Base-by-base conservation (phyloP, 805 yeast genomes). In the Debaryomyces tyrocola region DNA sequence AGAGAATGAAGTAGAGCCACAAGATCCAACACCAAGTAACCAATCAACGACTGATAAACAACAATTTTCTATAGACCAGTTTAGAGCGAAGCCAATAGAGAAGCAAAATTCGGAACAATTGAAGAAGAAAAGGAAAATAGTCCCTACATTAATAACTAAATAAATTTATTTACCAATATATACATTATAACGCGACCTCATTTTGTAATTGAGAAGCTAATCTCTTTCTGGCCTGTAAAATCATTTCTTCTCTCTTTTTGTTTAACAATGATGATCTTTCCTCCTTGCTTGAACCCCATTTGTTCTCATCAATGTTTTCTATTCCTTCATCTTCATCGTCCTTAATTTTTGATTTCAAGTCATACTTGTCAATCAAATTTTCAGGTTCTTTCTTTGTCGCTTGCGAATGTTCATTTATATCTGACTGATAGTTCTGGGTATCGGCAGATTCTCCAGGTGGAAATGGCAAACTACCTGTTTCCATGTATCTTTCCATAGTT, bases 401-500 rank as follows among this genome's bases (percentile, higher is more conserved):
- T 14, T 20, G 21, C 18, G n/a, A n/a, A 27, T 46, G 41, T 21
- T 45, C 45, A 31, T 42, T 34, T 33, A 18, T 33, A n/a, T 42
- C 50, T 10, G 33, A 27, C 12, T 20, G 34, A 29, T 41, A 14
- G 38, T 31, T 54, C 56, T 38, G 60, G 52, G 33, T 29, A 18
- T 9, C 51, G 21, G 46, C 47, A 20, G 41, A 37, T 44, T 53
- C 62, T 5, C 67, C 77, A 4, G 80, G 78, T 6, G 88, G 85
- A 47, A 64, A 69, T 15, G 90, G 88, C 43, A 85, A 74, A 12
- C 69, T 67, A 10, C 86, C 84, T 33, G 76, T 80, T 43, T 78
- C 77, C 60, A 92, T 73, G 52, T 79, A 83, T 37, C 83, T 76
- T 43, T 90, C 87, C 8, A 90, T 83, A 0, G 98, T 91, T 7